A percentile compares a stretch with the other conserved stretches of the same genome.
These are phyloP conservation scores for Schizosaccharomyces lindneri DNA, from an alignment of 805 yeast genomes.

Conservation along the genomic window DNA sequence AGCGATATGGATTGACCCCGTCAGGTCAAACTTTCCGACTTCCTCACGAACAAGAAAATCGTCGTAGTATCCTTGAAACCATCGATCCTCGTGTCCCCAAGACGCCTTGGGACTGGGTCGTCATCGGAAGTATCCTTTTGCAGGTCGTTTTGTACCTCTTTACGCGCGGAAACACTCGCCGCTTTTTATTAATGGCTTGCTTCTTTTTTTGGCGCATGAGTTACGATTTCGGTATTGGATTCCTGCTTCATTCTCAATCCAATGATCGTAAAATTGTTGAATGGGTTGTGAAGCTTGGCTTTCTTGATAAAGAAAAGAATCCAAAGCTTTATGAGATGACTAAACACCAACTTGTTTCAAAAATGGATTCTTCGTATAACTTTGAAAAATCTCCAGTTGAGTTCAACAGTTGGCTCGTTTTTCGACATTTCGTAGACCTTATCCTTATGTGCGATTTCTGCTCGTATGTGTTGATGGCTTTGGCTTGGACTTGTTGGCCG, in stretches of 20 bases:
- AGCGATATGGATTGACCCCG: not conserved
- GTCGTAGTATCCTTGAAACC: slow-evolving; percentile 14
- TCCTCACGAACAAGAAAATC: not conserved
- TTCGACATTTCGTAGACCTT: slow-evolving; percentile 56
- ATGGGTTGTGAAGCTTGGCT: slow-evolving; percentile 22
- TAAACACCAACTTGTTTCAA: slow-evolving; percentile 22
- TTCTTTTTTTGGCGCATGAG: slow-evolving; percentile 53
- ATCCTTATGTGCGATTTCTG: slow-evolving; percentile 67
- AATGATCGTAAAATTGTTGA: slow-evolving; percentile 27
- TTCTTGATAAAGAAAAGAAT: slow-evolving; percentile 19
- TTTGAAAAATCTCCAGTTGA: slow-evolving; percentile 32
- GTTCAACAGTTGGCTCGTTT: slow-evolving; percentile 61
- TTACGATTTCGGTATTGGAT: slow-evolving; percentile 64
- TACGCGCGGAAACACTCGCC: slow-evolving; percentile 12
- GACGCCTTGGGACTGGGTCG: slow-evolving; percentile 37
- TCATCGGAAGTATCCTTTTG: slow-evolving; percentile 21
- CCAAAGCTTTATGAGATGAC: slow-evolving; percentile 18
- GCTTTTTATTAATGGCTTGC: slow-evolving; percentile 23
- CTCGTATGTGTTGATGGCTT: slow-evolving; percentile 42
- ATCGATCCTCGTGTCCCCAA: slow-evolving; percentile 50
- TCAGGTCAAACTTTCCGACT: not conserved
- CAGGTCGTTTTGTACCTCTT: slow-evolving; percentile 12
- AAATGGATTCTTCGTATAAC: slow-evolving; percentile 20
- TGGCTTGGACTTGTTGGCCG: slow-evolving; percentile 16
- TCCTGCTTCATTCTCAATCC: slow-evolving; percentile 39